These are phyloP conservation scores for Pezicula neosporulosa DNA, from an alignment of 2,329 filamentous ascomycete genomes.

Conservation along the genomic window DNA sequence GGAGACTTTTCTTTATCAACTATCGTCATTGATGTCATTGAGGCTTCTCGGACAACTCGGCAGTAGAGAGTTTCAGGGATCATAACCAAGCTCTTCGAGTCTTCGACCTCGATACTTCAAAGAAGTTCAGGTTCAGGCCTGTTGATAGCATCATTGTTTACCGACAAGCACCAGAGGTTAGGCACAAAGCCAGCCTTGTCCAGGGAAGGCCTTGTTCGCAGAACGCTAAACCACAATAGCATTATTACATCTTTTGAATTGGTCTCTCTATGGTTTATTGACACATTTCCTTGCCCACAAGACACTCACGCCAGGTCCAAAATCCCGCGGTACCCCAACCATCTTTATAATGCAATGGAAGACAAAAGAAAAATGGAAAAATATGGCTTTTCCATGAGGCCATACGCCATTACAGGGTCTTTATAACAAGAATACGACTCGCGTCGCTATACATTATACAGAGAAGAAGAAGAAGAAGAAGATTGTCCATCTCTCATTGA, in stretches of 20 bases:
- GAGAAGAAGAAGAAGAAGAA: slow-evolving; percentile 19
- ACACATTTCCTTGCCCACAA: slow-evolving; percentile 7
- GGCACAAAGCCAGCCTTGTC: background rate
- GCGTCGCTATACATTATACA: slow-evolving; percentile 18
- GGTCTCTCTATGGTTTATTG: slow-evolving; percentile 6
- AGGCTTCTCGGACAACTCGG: background rate
- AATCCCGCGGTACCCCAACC: slow-evolving; percentile 2
- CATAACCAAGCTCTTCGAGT: background rate
- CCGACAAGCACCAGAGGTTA: too few species aligned
- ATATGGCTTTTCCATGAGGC: slow-evolving; percentile 4
- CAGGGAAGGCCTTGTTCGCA: background rate
- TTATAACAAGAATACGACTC: slow-evolving; percentile 10
- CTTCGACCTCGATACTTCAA: background rate
- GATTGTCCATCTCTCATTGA: slow-evolving; percentile 11
- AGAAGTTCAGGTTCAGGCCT: too few species aligned
- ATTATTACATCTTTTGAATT: slow-evolving; percentile 2
- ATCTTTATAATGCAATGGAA: slow-evolving; percentile 9
- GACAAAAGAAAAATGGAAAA: slow-evolving; percentile 9
- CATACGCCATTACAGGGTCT: slow-evolving; percentile 17
- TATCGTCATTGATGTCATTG: background rate
- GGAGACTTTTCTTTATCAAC: background rate
- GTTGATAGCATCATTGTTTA: too few species aligned
- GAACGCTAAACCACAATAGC: background rate
- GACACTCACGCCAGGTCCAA: background rate
- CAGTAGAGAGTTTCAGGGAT: background rate